Base-by-base conservation (phyloP, 495 filamentous ascomycete species). In the Amorphotheca resinae region DNA sequence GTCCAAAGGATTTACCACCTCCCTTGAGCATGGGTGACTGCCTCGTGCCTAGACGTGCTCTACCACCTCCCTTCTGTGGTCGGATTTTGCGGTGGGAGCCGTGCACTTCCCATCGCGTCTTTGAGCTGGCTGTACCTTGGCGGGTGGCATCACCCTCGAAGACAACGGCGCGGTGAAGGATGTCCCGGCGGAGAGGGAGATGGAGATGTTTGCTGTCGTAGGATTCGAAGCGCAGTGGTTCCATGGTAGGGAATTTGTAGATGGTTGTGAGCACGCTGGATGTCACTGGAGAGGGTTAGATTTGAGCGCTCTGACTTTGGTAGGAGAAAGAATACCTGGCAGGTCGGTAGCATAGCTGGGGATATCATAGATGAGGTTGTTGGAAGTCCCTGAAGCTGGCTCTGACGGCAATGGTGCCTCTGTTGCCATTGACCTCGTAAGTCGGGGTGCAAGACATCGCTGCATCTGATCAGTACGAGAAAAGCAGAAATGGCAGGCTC, bases 141-240 rank as follows among this genome's bases (percentile, higher is more conserved):
- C 91, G 82, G 42, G 86, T 80, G 37, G 64, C 73, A 68, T 95
- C 87, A 54, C 85, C 91, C 65, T 98, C 91, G 73, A 81, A 96
- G 45, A 95, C 59, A 15, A 96, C 73, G 46, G 93, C 91, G 22
- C 88, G 76, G 62, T 96, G 93, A 15, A 99, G 78, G 43, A 99
- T 79, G 55, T 99, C 91, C 55, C 82, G 79, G 8, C 91, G 84
- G 12, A 94, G 69, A 4, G 91, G 91, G 34, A 95, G 72, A 56
- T 79, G 59, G 4, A 99, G 79, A 58, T 95, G 83, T 46, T 80
- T 83, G 44, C 73, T 61, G 6, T 82, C 78, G 69, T 87, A 96
- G 58, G 76, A 60, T 48, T 83, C 74, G 59, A 93, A 82, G 26
- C 77, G 73, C 35, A 77, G 58, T 17, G 91, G 91, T 60, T 95